Conservation (phyloP, 108 stramenopile species). For the Stephanodiscus minutulus region DNA sequence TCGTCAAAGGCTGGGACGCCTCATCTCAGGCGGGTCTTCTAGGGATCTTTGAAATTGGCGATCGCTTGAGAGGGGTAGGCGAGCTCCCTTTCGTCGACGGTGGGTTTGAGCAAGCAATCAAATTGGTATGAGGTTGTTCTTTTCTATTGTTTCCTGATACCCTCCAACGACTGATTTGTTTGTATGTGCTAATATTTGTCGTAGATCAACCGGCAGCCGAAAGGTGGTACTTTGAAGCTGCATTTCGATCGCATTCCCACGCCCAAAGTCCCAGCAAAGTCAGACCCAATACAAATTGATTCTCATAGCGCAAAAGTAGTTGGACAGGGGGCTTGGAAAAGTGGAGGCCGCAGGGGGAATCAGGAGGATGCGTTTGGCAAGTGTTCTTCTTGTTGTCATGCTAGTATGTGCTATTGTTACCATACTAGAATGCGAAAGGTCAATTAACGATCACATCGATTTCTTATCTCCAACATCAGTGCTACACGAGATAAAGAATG, state of each 20-base stretch:
- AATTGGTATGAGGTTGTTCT: conserved; percentile 46
- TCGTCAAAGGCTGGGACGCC: conserved; percentile 62
- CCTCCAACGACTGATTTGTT: background rate
- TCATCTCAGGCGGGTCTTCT: conserved; percentile 67
- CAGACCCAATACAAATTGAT: conserved; percentile 14
- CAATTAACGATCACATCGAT: background rate
- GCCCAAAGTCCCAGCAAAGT: background rate
- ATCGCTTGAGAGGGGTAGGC: conserved; percentile 73
- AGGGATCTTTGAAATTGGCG: conserved; percentile 82
- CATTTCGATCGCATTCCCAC: conserved; percentile 70
- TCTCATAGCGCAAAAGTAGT: conserved; percentile 30
- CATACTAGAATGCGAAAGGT: background rate
- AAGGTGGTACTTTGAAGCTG: conserved; percentile 49
- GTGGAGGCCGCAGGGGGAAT: conserved; percentile 60
- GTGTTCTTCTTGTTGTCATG: conserved; percentile 4
- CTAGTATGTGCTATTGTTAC: background rate
- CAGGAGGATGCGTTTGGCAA: conserved; percentile 80
- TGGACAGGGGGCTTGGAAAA: conserved; percentile 77
- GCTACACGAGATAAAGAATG: conserved; percentile 64
- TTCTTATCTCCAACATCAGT: conserved; percentile 28
- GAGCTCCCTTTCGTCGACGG: conserved; percentile 66
- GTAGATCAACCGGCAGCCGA: conserved; percentile 38
- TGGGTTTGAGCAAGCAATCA: conserved; percentile 74
- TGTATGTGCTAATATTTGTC: background rate
- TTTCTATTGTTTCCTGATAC: background rate